These are phyloP conservation scores for Alnus rubra DNA, from an alignment of 306 rosid genomes.

Conservation along the genomic window DNA sequence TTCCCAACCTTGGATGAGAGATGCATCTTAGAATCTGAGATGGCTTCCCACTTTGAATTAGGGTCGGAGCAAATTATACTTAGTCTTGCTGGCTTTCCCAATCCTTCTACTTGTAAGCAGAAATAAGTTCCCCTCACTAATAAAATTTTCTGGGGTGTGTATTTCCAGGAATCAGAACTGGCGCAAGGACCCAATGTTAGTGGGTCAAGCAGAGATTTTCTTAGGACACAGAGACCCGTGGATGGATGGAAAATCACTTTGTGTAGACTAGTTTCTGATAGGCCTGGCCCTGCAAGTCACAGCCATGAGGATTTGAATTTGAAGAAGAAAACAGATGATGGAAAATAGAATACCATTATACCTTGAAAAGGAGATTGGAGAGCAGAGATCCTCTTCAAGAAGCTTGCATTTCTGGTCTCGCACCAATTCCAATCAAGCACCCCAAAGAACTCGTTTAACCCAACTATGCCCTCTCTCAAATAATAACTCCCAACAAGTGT, in stretches of 20 bases:
- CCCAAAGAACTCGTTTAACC: slow-evolving; percentile 75
- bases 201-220: slow-evolving; percentile 44
- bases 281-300: slow-evolving; percentile 58
- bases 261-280: slow-evolving; percentile 25
- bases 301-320: too few species aligned
- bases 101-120: slow-evolving; percentile 55
- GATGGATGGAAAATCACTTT: slow-evolving; percentile 74
- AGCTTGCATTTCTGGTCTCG: slow-evolving; percentile 47
- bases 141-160: slow-evolving; percentile 47
- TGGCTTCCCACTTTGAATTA: slow-evolving; percentile 60
- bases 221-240: slow-evolving; percentile 64
- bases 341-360: slow-evolving; percentile 13
- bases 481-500: slow-evolving; percentile 83
- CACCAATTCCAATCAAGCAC: slow-evolving; percentile 59
- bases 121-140: slow-evolving; percentile 62
- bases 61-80: slow-evolving; percentile 47
- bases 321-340: background rate
- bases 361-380: slow-evolving; percentile 85
- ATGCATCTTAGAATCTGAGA: slow-evolving; percentile 78
- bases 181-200: slow-evolving; percentile 60
- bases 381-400: slow-evolving; percentile 51
- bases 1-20: slow-evolving; percentile 44
- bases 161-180: slow-evolving; percentile 59
- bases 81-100: slow-evolving; percentile 51
- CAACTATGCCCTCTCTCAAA: slow-evolving; percentile 64